Evolutionary conservation across 176 grass and related monocot genomes (phyloP), one percentile per base, ranked within the genome.

Genomic region (Rhipidocladum racemiflorum): DNA sequence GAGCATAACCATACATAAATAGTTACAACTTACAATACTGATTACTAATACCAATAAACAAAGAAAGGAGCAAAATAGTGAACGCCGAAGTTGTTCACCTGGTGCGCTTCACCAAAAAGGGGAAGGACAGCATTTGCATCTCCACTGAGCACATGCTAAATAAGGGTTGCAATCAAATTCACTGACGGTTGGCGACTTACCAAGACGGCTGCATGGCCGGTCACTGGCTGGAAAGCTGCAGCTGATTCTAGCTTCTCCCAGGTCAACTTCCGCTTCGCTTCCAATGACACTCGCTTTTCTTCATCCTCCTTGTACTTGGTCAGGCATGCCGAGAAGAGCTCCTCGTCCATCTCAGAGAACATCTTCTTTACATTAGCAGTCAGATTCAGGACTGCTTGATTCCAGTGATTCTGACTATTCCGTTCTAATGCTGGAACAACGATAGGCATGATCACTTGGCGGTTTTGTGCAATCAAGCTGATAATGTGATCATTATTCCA

Each of bases 401-500:
- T 98, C 92, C 96, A 98, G 80, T 98, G 96, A 65, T 72, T 89
- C 68, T 79, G 87, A 11, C 77, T 87, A 25, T 98, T 98, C 36
- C 72, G 86, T 32, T 98, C 92, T 61, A 98, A 68, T 20, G 87
- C 91, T 68, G 89, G 96, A 24, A 98, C 59, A 14, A 98, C 59
- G 14, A 93, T 66, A n/a, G 92, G 96, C 85, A 98, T 88, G 59
- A 98, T 85, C 7, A 42, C 72, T 87, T 93, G 84, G n/a, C 91
- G 85, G 55, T 98, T 98, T 55, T 95, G 92, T 3, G 87, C 89
- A 38, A 95, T 82, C 61, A 98, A 61, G 80, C 87, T 95, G 20
- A 91, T 88, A 56, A 98, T 83, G 72, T 90, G 85, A 70, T 98
- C 89, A 56, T 95, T 98, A 76, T 98, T 95, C 88, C 91, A 95